Percentiles rank a stretch among this genome's conserved stretches.
These are phyloP conservation scores for Lactuca saligna DNA, from an alignment of 129 eudicot species.

Conservation along the genomic window DNA sequence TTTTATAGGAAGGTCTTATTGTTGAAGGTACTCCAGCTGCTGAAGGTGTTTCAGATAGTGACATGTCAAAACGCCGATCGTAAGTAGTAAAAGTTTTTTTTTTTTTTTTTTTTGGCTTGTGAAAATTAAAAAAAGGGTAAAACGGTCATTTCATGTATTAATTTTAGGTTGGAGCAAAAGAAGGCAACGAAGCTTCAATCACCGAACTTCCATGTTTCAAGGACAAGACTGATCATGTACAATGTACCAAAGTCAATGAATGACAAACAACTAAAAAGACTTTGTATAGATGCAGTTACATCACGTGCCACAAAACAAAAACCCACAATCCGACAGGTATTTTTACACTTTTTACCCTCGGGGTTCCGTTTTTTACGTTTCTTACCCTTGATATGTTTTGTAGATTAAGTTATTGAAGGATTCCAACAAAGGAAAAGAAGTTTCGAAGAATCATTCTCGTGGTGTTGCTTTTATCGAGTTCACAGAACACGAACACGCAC, in stretches of 20 bases:
- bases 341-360: neutral
- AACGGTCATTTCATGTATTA: neutral
- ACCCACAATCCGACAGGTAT: constrained; percentile 78
- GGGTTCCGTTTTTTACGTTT: neutral
- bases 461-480: constrained; percentile 96
- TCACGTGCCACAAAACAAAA: constrained; percentile 95
- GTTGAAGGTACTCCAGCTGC: constrained; percentile 95
- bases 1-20: constrained; percentile 84
- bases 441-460: constrained; percentile 66
- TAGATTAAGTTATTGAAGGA: constrained; percentile 82
- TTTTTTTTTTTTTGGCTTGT: neutral
- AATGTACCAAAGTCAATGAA: constrained; percentile 85
- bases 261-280: constrained; percentile 60
- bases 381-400: constrained; percentile 21
- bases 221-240: constrained; percentile 82
- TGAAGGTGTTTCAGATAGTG: constrained; percentile 84
- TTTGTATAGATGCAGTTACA: constrained; percentile 72
- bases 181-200: constrained; percentile 76
- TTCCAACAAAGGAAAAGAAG: constrained; percentile 57
- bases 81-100: constrained; percentile 38
- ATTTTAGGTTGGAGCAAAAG: constrained; percentile 75
- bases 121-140: neutral
- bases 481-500: constrained; percentile 90
- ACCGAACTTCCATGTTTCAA: constrained; percentile 92
- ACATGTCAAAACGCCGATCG: constrained; percentile 79